A percentile compares a stretch with the other conserved stretches of the same genome.
Evolutionary conservation across 345 rosid species (phyloP).

Genomic region (Cochlearia excelsa): DNA sequence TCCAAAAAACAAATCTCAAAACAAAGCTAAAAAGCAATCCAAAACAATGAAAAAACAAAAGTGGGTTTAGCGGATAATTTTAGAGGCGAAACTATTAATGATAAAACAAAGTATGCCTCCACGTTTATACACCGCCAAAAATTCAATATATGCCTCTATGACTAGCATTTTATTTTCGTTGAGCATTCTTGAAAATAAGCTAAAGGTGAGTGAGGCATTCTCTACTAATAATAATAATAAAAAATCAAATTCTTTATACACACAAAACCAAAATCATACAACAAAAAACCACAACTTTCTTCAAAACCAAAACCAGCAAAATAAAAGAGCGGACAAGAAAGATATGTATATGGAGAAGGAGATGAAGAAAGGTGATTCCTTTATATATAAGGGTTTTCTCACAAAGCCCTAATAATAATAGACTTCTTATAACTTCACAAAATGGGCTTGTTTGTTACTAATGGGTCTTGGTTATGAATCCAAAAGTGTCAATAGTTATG

Average conservation of each 20-base stretch:
- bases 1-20: no score
- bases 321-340: no score
- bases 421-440: not conserved
- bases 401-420: slow-evolving; percentile 24
- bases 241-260: not conserved
- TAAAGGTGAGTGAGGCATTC: slow-evolving; percentile 45
- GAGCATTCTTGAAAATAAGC: slow-evolving; percentile 36
- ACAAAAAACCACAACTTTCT: no score
- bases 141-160: slow-evolving; percentile 35
- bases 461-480: no score
- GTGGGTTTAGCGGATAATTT: slow-evolving; percentile 37
- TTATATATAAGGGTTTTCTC: slow-evolving; percentile 22
- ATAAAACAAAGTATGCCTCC: slow-evolving; percentile 30
- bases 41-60: no score
- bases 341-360: not conserved
- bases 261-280: not conserved
- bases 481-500: no score
- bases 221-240: not conserved
- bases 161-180: slow-evolving; percentile 38
- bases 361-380: not conserved
- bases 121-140: slow-evolving; percentile 40
- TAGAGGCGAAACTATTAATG: slow-evolving; percentile 39
- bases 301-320: not conserved
- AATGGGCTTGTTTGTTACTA: no score
- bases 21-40: no score